These are phyloP conservation scores for Blastomyces gilchristii DNA, from an alignment of 2,329 filamentous ascomycete genomes.

Conservation along the genomic window DNA sequence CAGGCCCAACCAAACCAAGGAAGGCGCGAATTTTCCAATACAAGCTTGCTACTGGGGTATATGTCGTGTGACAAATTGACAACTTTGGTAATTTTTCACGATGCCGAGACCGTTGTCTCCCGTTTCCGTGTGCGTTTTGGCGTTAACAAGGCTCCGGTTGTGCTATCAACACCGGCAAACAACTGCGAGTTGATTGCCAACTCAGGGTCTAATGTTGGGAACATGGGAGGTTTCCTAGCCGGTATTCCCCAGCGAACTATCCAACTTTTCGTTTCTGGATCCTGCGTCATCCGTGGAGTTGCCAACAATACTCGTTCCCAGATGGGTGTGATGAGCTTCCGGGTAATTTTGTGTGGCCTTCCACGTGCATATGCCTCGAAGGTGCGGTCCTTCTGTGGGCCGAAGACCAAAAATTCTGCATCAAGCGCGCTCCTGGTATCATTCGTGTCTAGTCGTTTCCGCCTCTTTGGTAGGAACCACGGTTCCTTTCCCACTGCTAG, in stretches of 20 bases:
- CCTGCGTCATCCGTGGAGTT: conserved; percentile 24
- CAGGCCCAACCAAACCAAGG: not conserved
- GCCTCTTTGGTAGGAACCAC: conserved; percentile 25
- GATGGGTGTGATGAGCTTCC: conserved; percentile 29
- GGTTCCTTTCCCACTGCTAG: conserved; percentile 25
- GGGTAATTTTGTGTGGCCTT: conserved; percentile 32
- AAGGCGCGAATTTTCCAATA: not conserved
- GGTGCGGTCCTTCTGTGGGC: conserved; percentile 29
- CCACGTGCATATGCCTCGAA: conserved; percentile 27
- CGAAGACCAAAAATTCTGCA: conserved; percentile 25
- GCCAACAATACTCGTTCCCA: conserved; percentile 30
- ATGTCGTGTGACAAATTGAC: not conserved
- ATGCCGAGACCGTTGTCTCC: not conserved
- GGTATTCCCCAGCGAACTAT: conserved; percentile 24
- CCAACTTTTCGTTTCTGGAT: conserved; percentile 17
- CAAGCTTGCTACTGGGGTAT: not conserved
- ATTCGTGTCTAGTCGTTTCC: conserved; percentile 12
- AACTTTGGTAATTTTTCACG: not conserved
- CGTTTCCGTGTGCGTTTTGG: not conserved
- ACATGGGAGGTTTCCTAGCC: not conserved
- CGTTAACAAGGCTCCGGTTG: conserved; percentile 7
- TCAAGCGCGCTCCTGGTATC: conserved; percentile 13
- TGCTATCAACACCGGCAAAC: conserved; percentile 14
- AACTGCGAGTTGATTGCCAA: conserved; percentile 8
- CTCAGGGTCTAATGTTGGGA: conserved; percentile 11